Conservation (phyloP, 31 red algal species). For the Endocladia muricata region DNA sequence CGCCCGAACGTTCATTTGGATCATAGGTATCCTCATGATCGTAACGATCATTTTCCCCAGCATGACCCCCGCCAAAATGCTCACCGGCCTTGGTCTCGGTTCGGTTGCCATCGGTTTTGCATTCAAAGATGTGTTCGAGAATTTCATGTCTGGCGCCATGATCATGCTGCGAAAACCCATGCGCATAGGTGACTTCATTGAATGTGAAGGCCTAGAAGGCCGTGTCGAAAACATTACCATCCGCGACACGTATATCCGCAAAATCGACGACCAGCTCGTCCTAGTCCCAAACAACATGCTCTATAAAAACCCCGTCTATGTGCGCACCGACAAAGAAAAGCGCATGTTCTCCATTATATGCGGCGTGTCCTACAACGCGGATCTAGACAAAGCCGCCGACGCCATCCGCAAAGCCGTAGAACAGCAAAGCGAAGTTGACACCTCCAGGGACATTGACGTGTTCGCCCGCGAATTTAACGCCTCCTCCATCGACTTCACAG, state of each 20-base stretch:
- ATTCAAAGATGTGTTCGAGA: slow-evolving; percentile 13
- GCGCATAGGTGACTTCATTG: not conserved
- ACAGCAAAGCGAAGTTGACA: no score
- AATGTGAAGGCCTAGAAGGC: not conserved
- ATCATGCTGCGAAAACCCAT: not conserved
- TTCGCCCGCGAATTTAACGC: no score
- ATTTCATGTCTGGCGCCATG: not conserved
- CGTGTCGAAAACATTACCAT: not conserved
- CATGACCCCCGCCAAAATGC: not conserved
- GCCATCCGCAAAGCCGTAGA: no score
- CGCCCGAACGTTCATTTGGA: no score
- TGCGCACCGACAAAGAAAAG: no score
- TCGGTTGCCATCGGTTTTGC: not conserved
- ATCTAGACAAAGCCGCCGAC: no score
- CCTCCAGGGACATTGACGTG: no score
- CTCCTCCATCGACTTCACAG: no score
- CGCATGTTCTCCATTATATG: no score
- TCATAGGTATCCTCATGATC: no score
- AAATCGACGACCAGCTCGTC: not conserved
- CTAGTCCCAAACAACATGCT: slow-evolving; percentile 1
- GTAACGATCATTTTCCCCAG: not conserved
- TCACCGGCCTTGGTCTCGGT: not conserved
- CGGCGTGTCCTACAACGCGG: no score
- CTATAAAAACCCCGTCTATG: no score
- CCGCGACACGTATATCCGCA: not conserved